phyloP scores from a whole-genome alignment of 169 alveolate species.

The Plasmodium falciparum region DNA sequence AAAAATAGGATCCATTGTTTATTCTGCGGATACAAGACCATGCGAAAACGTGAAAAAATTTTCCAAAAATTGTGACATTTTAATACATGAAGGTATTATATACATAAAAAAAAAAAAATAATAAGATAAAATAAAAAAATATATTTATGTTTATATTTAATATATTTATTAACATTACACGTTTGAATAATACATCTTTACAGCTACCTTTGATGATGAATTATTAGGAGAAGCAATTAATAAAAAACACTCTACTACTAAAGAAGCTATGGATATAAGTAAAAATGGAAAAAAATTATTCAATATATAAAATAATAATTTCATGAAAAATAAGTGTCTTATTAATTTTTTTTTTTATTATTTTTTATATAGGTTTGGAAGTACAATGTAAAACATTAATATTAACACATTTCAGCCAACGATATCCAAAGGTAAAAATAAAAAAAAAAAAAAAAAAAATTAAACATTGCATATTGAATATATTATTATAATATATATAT shows the following conservation, averaged over 20 bases:
- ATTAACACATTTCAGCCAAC: conserved; percentile 94
- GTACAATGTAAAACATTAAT: conserved; percentile 83
- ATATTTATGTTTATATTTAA: background rate
- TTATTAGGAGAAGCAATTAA: conserved; percentile 86
- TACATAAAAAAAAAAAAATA: background rate
- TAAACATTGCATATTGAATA: background rate
- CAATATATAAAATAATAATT: background rate
- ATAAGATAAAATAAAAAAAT: conserved; percentile 4
- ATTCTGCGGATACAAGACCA: conserved; percentile 95
- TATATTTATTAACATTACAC: no score
- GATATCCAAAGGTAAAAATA: conserved; percentile 88
- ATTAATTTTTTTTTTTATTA: no score
- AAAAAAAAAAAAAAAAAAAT: conserved; percentile 3
- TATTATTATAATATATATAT: conserved; percentile 10
- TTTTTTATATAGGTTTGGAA: conserved; percentile 31
- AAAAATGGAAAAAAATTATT: conserved; percentile 7
- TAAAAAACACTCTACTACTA: conserved; percentile 81
- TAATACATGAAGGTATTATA: conserved; percentile 91
- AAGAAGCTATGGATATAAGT: conserved; percentile 87
- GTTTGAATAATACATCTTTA: background rate
- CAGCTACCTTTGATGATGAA: conserved; percentile 90
- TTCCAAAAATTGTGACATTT: conserved; percentile 88
- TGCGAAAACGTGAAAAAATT: conserved; percentile 86
- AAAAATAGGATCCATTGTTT: conserved; percentile 85
- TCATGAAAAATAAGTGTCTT: background rate